These are phyloP conservation scores for Gossypium trilobum DNA, from an alignment of 441 rosid genomes.

Conservation along the genomic window DNA sequence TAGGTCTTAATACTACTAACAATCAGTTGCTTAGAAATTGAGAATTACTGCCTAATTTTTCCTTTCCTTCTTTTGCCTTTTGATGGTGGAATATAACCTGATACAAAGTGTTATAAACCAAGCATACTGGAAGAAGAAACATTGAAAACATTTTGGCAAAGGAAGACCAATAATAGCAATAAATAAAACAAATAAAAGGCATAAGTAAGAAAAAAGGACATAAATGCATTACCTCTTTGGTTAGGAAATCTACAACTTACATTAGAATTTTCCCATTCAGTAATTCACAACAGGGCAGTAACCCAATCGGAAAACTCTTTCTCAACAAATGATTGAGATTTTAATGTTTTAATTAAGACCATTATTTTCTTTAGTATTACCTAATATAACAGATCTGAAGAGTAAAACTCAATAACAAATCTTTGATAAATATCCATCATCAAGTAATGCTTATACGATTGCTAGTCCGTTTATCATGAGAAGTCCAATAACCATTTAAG, in stretches of 20 bases:
- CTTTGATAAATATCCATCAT: not conserved
- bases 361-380: not conserved
- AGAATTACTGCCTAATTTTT: not conserved
- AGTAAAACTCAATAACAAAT: not conserved
- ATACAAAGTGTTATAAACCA: not conserved
- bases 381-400: not conserved
- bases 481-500: not conserved
- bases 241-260: not conserved
- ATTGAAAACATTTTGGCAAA: not conserved
- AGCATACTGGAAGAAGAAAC: not conserved
- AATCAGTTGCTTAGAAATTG: conserved; percentile 1
- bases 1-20: not conserved
- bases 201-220: not conserved
- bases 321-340: not conserved
- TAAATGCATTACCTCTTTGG: not conserved
- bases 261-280: not conserved
- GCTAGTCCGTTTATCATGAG: not conserved
- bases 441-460: not conserved
- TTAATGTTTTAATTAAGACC: not conserved
- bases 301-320: not conserved
- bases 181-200: not conserved
- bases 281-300: not conserved
- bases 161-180: not conserved
- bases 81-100: not conserved
- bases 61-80: not conserved